Evolutionary conservation across 257 asterid species (phyloP).

Genomic region (Solanum rostratum): DNA sequence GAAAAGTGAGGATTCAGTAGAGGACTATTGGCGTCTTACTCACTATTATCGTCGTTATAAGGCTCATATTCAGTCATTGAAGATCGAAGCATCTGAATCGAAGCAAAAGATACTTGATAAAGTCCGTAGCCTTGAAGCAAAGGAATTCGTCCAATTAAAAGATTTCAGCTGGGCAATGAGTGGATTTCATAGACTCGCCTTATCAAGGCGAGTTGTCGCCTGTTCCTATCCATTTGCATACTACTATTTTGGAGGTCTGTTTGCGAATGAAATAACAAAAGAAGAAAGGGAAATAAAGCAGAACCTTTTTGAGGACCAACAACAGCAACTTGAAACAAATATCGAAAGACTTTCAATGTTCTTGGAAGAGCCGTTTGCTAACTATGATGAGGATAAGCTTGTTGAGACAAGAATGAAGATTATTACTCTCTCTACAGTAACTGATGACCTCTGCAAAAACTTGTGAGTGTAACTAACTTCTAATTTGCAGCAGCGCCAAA

Average conservation of each 20-base stretch:
- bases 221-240: constrained; percentile 46
- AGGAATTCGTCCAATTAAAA: not conserved
- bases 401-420: constrained; percentile 15
- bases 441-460: constrained; percentile 25
- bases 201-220: constrained; percentile 29
- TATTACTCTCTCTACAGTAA: constrained; percentile 14
- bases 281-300: constrained; percentile 36
- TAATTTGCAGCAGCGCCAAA: not conserved
- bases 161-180: constrained; percentile 39
- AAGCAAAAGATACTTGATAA: constrained; percentile 16
- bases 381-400: constrained; percentile 3
- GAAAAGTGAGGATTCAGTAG: constrained; percentile 6
- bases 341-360: constrained; percentile 36
- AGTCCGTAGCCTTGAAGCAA: constrained; percentile 8
- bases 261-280: constrained; percentile 19
- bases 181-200: constrained; percentile 29
- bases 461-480: constrained; percentile 1
- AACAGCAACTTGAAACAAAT: constrained; percentile 46
- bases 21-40: constrained; percentile 24
- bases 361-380: constrained; percentile 28
- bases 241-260: constrained; percentile 45
- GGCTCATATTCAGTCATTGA: constrained; percentile 37
- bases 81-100: constrained; percentile 20
- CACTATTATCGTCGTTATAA: constrained; percentile 35
- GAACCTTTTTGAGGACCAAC: constrained; percentile 53